Evolutionary conservation across 257 asterid species (phyloP).

Genomic region (Ilex aquifolium): DNA sequence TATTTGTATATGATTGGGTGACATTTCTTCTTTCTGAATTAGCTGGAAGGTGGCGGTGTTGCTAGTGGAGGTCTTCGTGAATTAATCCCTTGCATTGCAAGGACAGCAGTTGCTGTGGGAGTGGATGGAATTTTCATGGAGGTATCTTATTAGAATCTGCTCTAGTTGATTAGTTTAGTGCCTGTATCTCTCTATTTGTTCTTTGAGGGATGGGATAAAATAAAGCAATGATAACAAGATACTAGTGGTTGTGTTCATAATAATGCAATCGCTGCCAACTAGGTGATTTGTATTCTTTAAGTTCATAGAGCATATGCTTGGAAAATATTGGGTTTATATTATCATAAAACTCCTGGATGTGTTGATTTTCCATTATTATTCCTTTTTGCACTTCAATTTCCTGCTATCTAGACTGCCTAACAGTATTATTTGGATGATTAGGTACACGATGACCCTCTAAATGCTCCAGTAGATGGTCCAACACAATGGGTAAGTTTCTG

Average conservation of each 20-base stretch:
- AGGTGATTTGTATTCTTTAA: too few species aligned
- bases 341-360: neutral
- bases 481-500: conserved; percentile 86
- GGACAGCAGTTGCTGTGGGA: conserved; percentile 96
- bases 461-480: conserved; percentile 98
- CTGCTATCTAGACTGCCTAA: neutral
- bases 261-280: neutral
- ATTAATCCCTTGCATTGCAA: conserved; percentile 89
- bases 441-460: conserved; percentile 90
- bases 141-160: conserved; percentile 28
- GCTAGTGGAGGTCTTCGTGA: conserved; percentile 99
- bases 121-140: conserved; percentile 97
- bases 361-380: neutral
- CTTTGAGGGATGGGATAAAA: neutral
- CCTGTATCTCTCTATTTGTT: neutral
- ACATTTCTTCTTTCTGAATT: conserved; percentile 15
- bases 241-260: neutral
- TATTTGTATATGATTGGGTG: conserved; percentile 6
- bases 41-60: conserved; percentile 98
- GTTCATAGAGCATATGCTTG: neutral
- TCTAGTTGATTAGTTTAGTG: neutral
- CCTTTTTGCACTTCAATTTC: neutral
- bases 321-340: neutral
- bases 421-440: conserved; percentile 21
- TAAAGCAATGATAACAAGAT: too few species aligned